Evolutionary conservation across 176 grass and related monocot genomes (phyloP).

Genomic region (Thinopyrum elongatum): DNA sequence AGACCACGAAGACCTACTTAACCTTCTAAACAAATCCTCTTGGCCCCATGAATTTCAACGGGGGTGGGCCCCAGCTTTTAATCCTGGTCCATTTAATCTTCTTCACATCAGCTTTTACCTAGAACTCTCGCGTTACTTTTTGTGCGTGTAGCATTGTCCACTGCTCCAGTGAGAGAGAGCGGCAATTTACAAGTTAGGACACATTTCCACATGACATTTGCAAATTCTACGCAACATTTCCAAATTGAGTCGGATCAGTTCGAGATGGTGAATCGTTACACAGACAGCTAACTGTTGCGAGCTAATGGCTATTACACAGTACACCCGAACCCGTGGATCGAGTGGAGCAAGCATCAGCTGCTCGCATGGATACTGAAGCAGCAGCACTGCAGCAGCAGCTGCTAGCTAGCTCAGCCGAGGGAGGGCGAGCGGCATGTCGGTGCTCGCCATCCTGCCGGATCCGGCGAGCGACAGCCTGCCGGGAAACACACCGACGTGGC

Average conservation of each 20-base stretch:
- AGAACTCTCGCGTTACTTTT: no score
- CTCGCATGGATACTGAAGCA: neutral
- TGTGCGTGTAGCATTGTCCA: no score
- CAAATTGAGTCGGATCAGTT: neutral
- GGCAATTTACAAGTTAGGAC: neutral
- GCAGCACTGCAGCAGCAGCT: neutral
- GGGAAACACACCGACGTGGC: conserved; percentile 57
- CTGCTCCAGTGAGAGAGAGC: neutral
- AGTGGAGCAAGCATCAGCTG: neutral
- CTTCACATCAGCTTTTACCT: no score
- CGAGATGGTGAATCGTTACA: neutral
- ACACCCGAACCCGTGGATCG: neutral
- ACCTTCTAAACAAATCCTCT: no score
- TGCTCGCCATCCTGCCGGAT: conserved; percentile 55
- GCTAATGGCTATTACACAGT: neutral
- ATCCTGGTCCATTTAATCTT: no score
- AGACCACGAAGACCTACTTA: no score
- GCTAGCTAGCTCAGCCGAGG: conserved; percentile 3
- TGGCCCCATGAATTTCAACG: no score
- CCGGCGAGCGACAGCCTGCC: conserved; percentile 59
- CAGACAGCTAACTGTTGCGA: neutral
- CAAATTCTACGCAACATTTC: neutral
- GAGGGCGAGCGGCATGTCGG: conserved; percentile 53
- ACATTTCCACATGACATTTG: neutral
- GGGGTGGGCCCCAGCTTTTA: no score